phyloP scores from a whole-genome alignment of 345 rosid genomes.

The Boechera divaricarpa region DNA sequence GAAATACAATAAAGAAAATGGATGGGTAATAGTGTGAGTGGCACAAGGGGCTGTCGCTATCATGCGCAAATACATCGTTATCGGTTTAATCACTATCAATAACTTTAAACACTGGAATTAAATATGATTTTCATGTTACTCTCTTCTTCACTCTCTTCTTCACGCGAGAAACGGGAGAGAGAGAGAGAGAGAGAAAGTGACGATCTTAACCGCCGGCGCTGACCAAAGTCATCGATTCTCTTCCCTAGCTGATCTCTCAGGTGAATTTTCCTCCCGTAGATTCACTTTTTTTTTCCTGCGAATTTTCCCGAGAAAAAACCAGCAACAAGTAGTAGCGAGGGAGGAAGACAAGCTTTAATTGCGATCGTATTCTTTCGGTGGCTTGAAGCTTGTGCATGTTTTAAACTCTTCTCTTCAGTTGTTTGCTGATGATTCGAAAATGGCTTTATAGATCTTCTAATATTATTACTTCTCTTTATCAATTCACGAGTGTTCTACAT shows the following conservation, averaged over 20 bases:
- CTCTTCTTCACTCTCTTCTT: conserved; percentile 24
- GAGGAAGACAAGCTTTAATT: conserved; percentile 7
- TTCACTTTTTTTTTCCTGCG: conserved; percentile 31
- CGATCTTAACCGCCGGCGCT: conserved; percentile 53
- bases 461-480: background rate
- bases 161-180: conserved; percentile 24
- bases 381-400: conserved; percentile 28
- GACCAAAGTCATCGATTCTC: conserved; percentile 42
- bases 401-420: background rate
- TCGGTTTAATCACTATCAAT: conserved; percentile 34
- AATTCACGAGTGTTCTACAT: conserved; percentile 5
- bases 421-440: conserved; percentile 17
- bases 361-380: conserved; percentile 24
- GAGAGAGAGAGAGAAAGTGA: conserved; percentile 15
- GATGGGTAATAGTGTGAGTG: background rate
- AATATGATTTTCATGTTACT: conserved; percentile 16
- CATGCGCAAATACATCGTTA: conserved; percentile 53
- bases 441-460: conserved; percentile 11
- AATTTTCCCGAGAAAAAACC: conserved; percentile 40
- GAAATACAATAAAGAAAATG: background rate
- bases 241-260: conserved; percentile 37
- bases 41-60: conserved; percentile 41
- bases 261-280: conserved; percentile 21
- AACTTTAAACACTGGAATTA: conserved; percentile 42
- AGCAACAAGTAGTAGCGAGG: background rate